Base-by-base conservation (phyloP, 148 eudicot genomes). In the Rhododendron ferrugineum region DNA sequence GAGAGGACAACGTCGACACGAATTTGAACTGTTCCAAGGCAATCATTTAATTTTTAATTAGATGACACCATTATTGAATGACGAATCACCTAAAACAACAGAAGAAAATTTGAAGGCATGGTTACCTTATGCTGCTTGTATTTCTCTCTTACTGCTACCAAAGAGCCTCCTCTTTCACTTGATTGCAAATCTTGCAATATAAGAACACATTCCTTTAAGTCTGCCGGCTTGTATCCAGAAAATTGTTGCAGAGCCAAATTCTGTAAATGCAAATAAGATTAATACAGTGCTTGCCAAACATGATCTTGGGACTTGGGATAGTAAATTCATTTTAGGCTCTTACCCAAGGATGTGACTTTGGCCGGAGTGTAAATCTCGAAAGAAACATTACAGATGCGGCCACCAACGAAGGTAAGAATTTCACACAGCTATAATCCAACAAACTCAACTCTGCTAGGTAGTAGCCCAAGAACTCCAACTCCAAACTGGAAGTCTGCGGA, bases 351-450 rank as follows among this genome's bases (percentile, higher is more conserved):
- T 93, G 92, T 78, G 80, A 84, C 47, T 81, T 82, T 1, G 98
- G 92, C 16, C 86, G 82, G 4, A 91, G 47, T 5, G 93, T 95
- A 85, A 95, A 90, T 74, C 91, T 91, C 46, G 98, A 90, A n/a
- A 96, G 93, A 83, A 92, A 96, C n/a, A 92, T 82, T 42, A 89
- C 98, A n/a, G 99, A 90, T 68, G 98, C 99, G 30, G 99, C 94
- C 78, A 97, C 89, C 86, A 90, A 78, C 56, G 99, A 96, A 75
- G 99, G 99, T 88, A 93, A 85, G 90, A 91, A 93, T 86, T 92
- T 92, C 46, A 97, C 82, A 73, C 98, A 92, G 42, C 93, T 92
- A 84, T 91, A 92, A 79, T 97, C 99, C 34, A 97, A 84, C 88
- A 97, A 91, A 75, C 98, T 97, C 34, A 97, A 89, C 88, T 97